Percentiles rank a stretch among this genome's conserved stretches.
Evolutionary conservation across 1,284 basidiomycete species (phyloP).

Genomic region (Porogramme epimiltina): DNA sequence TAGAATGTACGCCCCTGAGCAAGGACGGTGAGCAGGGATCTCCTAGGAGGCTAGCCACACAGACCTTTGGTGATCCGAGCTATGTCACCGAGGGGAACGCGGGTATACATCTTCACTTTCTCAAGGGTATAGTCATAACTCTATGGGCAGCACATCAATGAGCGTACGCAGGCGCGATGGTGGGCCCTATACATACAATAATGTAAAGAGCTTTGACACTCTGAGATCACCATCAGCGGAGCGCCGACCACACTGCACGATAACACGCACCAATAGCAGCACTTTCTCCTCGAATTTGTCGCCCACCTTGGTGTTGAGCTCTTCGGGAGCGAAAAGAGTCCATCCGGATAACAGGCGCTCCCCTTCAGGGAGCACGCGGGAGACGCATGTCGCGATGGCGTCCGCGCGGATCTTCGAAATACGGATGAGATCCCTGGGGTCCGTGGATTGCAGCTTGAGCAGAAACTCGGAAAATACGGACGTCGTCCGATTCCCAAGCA

Average conservation of each 20-base stretch:
- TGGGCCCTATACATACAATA: slow-evolving; percentile 39
- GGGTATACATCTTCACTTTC: slow-evolving; percentile 88
- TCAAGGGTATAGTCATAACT: slow-evolving; percentile 91
- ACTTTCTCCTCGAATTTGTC: slow-evolving; percentile 93
- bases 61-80: slow-evolving; percentile 82
- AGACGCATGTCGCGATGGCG: slow-evolving; percentile 86
- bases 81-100: slow-evolving; percentile 86
- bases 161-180: slow-evolving; percentile 15
- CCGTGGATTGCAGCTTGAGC: slow-evolving; percentile 82
- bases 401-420: slow-evolving; percentile 87
- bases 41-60: neutral
- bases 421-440: slow-evolving; percentile 87
- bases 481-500: slow-evolving; percentile 83
- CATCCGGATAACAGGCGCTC: slow-evolving; percentile 85
- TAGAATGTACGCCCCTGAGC: slow-evolving; percentile 83
- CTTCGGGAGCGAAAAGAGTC: slow-evolving; percentile 88
- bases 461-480: slow-evolving; percentile 92
- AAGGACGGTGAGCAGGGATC: slow-evolving; percentile 3
- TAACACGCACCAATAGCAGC: slow-evolving; percentile 71
- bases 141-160: slow-evolving; percentile 36
- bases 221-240: slow-evolving; percentile 35
- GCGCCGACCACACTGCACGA: neutral
- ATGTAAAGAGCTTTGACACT: slow-evolving; percentile 68
- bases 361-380: slow-evolving; percentile 79
- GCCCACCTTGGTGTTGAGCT: slow-evolving; percentile 70